Evolutionary conservation across 371 early-diverging fungal species (phyloP).

Genomic region (Apophysomyces ossiformis): DNA sequence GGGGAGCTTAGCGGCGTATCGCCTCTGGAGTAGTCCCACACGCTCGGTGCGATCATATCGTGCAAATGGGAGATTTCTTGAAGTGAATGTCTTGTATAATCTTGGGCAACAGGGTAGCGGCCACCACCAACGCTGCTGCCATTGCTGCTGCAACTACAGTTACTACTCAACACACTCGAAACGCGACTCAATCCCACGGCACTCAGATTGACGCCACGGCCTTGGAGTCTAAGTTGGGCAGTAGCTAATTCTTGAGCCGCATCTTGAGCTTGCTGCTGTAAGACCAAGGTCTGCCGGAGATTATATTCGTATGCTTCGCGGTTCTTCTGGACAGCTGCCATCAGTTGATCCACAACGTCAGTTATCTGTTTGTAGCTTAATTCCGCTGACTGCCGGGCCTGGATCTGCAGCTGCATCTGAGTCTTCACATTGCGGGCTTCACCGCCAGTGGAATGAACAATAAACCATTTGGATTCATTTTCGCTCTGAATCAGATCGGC

Average conservation of each 20-base stretch:
- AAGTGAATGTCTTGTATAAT: neutral
- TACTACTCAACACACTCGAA: slow-evolving; percentile 7
- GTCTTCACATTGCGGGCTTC: slow-evolving; percentile 30
- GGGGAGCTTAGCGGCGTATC: slow-evolving; percentile 7
- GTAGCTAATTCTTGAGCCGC: slow-evolving; percentile 37
- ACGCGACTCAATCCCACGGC: slow-evolving; percentile 14
- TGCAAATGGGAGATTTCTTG: neutral
- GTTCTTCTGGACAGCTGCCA: slow-evolving; percentile 31
- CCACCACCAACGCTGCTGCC: slow-evolving; percentile 9
- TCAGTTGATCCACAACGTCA: slow-evolving; percentile 30
- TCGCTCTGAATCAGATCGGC: slow-evolving; percentile 34
- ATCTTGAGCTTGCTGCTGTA: slow-evolving; percentile 31
- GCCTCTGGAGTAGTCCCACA: neutral
- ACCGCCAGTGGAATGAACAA: slow-evolving; percentile 38
- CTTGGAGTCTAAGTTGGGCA: slow-evolving; percentile 34
- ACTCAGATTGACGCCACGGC: slow-evolving; percentile 17
- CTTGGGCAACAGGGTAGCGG: neutral
- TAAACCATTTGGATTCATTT: slow-evolving; percentile 41
- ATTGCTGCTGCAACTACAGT: slow-evolving; percentile 24
- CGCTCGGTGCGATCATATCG: neutral
- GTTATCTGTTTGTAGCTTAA: slow-evolving; percentile 26
- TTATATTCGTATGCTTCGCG: slow-evolving; percentile 24
- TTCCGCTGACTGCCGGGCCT: slow-evolving; percentile 37
- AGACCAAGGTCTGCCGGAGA: slow-evolving; percentile 20
- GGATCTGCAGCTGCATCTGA: slow-evolving; percentile 35